Evolutionary conservation across 2,329 filamentous ascomycete genomes (phyloP), one percentile per base, ranked within the genome.

Genomic region (Neofusicoccum cordaticola): DNA sequence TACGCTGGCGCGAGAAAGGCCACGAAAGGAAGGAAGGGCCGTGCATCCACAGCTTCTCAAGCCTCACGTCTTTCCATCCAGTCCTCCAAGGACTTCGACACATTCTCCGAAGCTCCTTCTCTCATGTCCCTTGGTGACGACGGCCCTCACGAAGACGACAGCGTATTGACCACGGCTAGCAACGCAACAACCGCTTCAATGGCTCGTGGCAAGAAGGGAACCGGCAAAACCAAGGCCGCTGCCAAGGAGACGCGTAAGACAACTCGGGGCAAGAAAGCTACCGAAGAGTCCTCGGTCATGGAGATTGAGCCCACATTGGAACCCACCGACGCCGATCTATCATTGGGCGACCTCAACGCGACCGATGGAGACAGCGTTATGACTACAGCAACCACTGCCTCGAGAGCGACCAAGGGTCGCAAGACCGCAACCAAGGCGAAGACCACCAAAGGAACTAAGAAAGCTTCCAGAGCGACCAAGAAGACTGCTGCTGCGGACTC

Each of bases 1-100:
- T 71, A 83, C 84, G 70, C 79, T 86, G 71, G 66, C 66, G 75
- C 79, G 35, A 80, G 84, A 34, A 90, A 90, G 78, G 84, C 86
- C 68, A 75, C 83, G 5, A 80, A 60, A 69, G 63, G 58, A 37
- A 67, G 70, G 65, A 71, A 69, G 64, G 66, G 67, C 61, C 67
- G 65, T 22, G 50, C 62, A 11, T 68, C 67, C 19, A 73, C 70
- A 47, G 71, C 82, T 50, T 95, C 92, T 22, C 93, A 92, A 74
- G 82, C 84, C 8, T 91, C 90, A 3, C 86, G 91, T 47, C 66
- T 83, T n/a, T 86, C 84, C 19, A 82, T 79, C 7, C 83, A 85
- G 67, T 84, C 82, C 0, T 74, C 74, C 39, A 69, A 72, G 27
- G 78, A 64, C 53, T 64, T 64, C 19, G 53, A 77, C n/a, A 76